phyloP scores from a whole-genome alignment of 768 basidiomycete genomes.

The Boletus tomentosulus region DNA sequence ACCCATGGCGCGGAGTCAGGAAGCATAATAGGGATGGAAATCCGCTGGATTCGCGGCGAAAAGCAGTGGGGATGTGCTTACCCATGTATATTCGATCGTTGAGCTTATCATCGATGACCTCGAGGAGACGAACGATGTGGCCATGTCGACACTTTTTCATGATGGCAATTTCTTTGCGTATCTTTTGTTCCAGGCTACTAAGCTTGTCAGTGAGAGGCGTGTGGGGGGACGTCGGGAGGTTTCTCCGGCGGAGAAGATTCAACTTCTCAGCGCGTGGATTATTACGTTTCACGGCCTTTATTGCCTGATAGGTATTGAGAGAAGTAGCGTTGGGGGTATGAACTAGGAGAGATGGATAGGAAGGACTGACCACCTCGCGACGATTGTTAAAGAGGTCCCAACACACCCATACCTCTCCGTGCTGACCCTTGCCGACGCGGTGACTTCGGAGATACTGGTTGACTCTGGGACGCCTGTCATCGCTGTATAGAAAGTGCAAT shows the following conservation, averaged over 20 bases:
- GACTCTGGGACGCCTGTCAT: conserved; percentile 48
- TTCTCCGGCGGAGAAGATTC: conserved; percentile 46
- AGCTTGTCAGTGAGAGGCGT: conserved; percentile 63
- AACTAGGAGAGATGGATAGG: conserved; percentile 5
- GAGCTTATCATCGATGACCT: conserved; percentile 92
- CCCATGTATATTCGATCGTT: conserved; percentile 91
- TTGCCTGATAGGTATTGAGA: conserved; percentile 48
- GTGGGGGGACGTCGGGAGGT: conserved; percentile 41
- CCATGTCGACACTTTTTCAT: conserved; percentile 96
- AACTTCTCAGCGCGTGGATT: conserved; percentile 69
- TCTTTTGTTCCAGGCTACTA: conserved; percentile 74
- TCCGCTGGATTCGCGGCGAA: conserved; percentile 11
- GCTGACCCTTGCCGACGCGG: conserved; percentile 82
- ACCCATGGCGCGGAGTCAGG: conserved; percentile 24
- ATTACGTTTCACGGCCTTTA: conserved; percentile 72
- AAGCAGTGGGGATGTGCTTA: conserved; percentile 40
- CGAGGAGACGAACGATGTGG: conserved; percentile 83
- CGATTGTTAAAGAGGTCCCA: conserved; percentile 45
- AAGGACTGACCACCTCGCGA: conserved; percentile 43
- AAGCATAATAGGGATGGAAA: conserved; percentile 20
- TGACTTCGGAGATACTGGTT: conserved; percentile 83
- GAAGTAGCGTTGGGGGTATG: conserved; percentile 7
- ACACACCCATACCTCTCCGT: conserved; percentile 84
- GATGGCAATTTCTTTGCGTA: conserved; percentile 92
- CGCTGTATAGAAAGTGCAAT: conserved; percentile 38